phyloP scores from a whole-genome alignment of 1,139 yeast species.

The Hyphopichia khmerensis region DNA sequence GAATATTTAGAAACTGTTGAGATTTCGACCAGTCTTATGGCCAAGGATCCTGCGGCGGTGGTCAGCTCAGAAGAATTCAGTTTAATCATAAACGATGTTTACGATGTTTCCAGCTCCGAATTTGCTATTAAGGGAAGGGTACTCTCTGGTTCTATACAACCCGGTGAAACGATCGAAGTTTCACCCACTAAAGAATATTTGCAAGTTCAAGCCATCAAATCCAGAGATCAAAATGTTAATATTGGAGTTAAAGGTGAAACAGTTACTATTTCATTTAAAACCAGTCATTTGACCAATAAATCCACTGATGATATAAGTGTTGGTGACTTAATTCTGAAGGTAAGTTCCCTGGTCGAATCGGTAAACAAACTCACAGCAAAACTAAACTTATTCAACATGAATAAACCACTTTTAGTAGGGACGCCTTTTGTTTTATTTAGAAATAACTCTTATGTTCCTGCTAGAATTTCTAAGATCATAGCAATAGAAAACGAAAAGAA shows the following conservation, averaged over 20 bases:
- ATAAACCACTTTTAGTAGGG: constrained; percentile 77
- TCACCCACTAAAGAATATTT: constrained; percentile 50
- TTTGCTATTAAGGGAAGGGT: constrained; percentile 68
- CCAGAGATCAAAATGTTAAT: constrained; percentile 24
- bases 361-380: constrained; percentile 54
- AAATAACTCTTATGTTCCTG: constrained; percentile 77
- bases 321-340: constrained; percentile 71
- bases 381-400: constrained; percentile 66
- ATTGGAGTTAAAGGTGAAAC: constrained; percentile 72
- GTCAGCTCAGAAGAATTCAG: constrained; percentile 37
- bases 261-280: constrained; percentile 56
- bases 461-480: constrained; percentile 59
- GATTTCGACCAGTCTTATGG: constrained; percentile 15
- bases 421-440: constrained; percentile 80
- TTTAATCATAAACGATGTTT: constrained; percentile 51
- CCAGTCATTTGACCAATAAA: constrained; percentile 41
- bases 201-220: constrained; percentile 32
- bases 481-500: constrained; percentile 36
- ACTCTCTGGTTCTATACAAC: constrained; percentile 71
- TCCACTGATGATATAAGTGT: constrained; percentile 49
- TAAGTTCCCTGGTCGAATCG: constrained; percentile 46
- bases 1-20: constrained; percentile 48
- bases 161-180: constrained; percentile 67
- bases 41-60: constrained; percentile 15
- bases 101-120: constrained; percentile 33